Evolutionary conservation across 1,139 yeast species (phyloP), one percentile per base, ranked within the genome.

Genomic region (Pichia sp.): DNA sequence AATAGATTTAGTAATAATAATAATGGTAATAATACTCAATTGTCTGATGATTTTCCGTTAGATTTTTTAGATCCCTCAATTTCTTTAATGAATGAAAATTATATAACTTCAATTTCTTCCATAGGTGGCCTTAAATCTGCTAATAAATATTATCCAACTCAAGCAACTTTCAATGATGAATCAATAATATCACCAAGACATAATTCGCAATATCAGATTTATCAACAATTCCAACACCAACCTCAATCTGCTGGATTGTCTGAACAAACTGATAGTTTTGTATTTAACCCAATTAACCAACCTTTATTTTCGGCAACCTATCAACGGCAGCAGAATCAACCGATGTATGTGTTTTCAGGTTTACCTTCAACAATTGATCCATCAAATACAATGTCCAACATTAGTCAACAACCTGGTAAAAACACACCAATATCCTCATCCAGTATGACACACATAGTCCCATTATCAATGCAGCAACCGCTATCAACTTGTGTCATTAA

Each of bases 291-390:
- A 5, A 22, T 34, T 18, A 46, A 41, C 19, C 56, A 46, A 11
- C 30, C 50, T 14, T 11, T 51, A 9, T 3, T 50, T 10, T 45
- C 56, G 2, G 46, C 46, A 18, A 10, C 44, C 8, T 41, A 42
- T 31, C 22, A 31, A 27, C 50, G 41, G 29, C 52, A 25, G 13
- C 49, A 47, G 16, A 51, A 46, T n/a, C 52, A 51, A 16, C 53
- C 52, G 1, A 43, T 54, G 41, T 54, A 45, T 27, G 18, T 54
- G 18, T 38, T 53, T 16, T 50, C 56, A 6, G 45, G 51, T 38
- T 28, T 54, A 18, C 57, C 53, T 1, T 53, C 57, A 13, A 52
- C 57, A 4, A 18, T 54, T 14, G 57, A 54, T 33, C 54, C 57
- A 3, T 25, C 27, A 2, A 45, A 46, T 10, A 49, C 53, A 9